A percentile compares a stretch with the other conserved stretches of the same genome.
phyloP scores from a whole-genome alignment of 2,329 filamentous ascomycete species.

The Sarocladiaceae sp. region DNA sequence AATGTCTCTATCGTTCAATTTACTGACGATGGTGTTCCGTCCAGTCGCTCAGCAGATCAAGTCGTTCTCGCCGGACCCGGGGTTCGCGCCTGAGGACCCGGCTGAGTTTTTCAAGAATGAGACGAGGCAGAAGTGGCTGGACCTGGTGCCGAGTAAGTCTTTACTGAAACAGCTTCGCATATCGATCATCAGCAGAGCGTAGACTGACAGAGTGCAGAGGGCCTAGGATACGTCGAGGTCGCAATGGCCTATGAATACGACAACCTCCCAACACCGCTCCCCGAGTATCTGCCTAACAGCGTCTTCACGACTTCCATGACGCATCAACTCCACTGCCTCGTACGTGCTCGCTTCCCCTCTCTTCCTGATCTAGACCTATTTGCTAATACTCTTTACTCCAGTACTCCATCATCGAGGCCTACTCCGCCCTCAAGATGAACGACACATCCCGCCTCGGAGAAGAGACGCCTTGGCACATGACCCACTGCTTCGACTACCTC shows the following conservation, averaged over 20 bases:
- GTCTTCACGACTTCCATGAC: conserved; percentile 6
- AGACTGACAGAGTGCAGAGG: neutral
- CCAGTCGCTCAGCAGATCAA: conserved; percentile 6
- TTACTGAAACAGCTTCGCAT: no score
- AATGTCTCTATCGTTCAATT: neutral
- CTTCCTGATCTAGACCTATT: neutral
- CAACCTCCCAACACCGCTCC: conserved; percentile 2
- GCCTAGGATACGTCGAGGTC: conserved; percentile 3
- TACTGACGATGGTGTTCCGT: neutral
- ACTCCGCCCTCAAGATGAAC: neutral
- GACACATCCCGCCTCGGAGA: neutral
- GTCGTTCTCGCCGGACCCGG: conserved; percentile 2
- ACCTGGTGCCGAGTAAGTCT: conserved; percentile 4
- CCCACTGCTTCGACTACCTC: conserved; percentile 12
- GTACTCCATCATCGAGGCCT: conserved; percentile 4
- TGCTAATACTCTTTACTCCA: no score
- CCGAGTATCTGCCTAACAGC: conserved; percentile 1
- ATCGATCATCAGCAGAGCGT: neutral
- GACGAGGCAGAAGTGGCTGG: conserved; percentile 1
- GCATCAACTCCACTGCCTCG: conserved; percentile 9
- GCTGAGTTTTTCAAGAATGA: conserved; percentile 3
- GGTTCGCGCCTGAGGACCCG: conserved; percentile 1
- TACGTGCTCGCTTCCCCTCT: neutral
- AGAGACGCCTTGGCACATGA: neutral
- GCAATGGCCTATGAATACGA: conserved; percentile 5